Evolutionary conservation across 768 basidiomycete genomes (phyloP).

Genomic region (Termitomyces sp.): DNA sequence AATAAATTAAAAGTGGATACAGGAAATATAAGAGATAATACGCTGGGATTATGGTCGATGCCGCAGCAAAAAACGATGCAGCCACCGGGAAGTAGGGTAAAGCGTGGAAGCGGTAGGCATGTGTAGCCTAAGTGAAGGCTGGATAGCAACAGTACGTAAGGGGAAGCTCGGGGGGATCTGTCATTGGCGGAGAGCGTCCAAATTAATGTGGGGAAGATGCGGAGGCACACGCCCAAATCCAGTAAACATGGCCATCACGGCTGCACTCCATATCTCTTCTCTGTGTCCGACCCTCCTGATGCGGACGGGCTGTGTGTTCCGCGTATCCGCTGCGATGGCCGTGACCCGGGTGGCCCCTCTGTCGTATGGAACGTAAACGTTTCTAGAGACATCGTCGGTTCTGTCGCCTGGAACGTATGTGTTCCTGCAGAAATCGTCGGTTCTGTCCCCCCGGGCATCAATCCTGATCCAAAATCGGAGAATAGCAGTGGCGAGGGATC

Average conservation of each 20-base stretch:
- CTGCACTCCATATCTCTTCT: constrained; percentile 23
- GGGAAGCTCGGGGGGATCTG: constrained; percentile 35
- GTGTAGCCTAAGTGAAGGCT: constrained; percentile 43
- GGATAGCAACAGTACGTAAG: constrained; percentile 55
- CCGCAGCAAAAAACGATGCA: constrained; percentile 11
- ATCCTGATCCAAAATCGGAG: constrained; percentile 15
- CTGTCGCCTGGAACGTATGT: constrained; percentile 28
- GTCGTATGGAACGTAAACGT: constrained; percentile 27
- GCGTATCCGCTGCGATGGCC: constrained; percentile 13
- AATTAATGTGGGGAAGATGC: constrained; percentile 41
- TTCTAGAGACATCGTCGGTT: constrained; percentile 24
- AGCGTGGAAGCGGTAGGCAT: constrained; percentile 48
- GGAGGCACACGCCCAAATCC: constrained; percentile 22
- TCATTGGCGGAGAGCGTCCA: constrained; percentile 33
- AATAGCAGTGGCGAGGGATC: constrained; percentile 15
- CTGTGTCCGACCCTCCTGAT: constrained; percentile 31
- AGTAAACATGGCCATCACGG: constrained; percentile 17
- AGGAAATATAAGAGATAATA: constrained; percentile 21
- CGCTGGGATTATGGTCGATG: constrained; percentile 18
- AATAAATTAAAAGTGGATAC: constrained; percentile 17
- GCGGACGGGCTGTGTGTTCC: constrained; percentile 30
- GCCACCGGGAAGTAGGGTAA: constrained; percentile 31
- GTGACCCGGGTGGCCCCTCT: constrained; percentile 18
- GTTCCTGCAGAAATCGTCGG: constrained; percentile 27
- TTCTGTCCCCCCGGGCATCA: constrained; percentile 13